phyloP scores from a whole-genome alignment of 805 yeast genomes.

The Kluyveromyces siamensis region DNA sequence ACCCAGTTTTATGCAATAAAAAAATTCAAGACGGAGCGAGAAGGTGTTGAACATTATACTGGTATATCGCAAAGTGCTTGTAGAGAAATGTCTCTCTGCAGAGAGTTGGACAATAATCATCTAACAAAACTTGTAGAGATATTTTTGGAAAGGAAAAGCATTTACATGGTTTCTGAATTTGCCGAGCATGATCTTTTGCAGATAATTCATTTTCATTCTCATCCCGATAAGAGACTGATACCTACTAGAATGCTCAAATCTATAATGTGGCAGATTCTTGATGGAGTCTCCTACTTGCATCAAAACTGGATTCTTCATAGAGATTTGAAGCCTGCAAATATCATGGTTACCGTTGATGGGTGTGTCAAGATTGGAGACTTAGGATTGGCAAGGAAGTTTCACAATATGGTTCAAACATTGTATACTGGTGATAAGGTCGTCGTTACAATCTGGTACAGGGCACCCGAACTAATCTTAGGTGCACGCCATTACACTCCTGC shows the following conservation, averaged over 20 bases:
- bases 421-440: slow-evolving; percentile 93
- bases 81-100: slow-evolving; percentile 90
- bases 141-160: slow-evolving; percentile 76
- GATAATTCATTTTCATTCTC: slow-evolving; percentile 89
- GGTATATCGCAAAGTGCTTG: slow-evolving; percentile 96
- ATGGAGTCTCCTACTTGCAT: slow-evolving; percentile 86
- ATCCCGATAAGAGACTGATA: slow-evolving; percentile 71
- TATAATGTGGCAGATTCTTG: slow-evolving; percentile 83
- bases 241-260: slow-evolving; percentile 76
- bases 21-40: slow-evolving; percentile 90
- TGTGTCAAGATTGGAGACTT: slow-evolving; percentile 93
- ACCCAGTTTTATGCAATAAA: slow-evolving; percentile 68
- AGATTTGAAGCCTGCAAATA: slow-evolving; percentile 95
- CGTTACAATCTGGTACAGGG: slow-evolving; percentile 94
- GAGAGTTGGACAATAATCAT: slow-evolving; percentile 76
- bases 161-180: slow-evolving; percentile 91
- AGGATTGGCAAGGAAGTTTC: slow-evolving; percentile 83
- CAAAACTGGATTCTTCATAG: slow-evolving; percentile 95
- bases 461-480: slow-evolving; percentile 86
- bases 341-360: slow-evolving; percentile 87
- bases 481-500: slow-evolving; percentile 90
- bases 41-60: slow-evolving; percentile 82
- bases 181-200: slow-evolving; percentile 95
- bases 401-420: slow-evolving; percentile 75
- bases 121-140: slow-evolving; percentile 75